phyloP scores from a whole-genome alignment of 1,284 basidiomycete genomes.

The Hymenochaete sp. region DNA sequence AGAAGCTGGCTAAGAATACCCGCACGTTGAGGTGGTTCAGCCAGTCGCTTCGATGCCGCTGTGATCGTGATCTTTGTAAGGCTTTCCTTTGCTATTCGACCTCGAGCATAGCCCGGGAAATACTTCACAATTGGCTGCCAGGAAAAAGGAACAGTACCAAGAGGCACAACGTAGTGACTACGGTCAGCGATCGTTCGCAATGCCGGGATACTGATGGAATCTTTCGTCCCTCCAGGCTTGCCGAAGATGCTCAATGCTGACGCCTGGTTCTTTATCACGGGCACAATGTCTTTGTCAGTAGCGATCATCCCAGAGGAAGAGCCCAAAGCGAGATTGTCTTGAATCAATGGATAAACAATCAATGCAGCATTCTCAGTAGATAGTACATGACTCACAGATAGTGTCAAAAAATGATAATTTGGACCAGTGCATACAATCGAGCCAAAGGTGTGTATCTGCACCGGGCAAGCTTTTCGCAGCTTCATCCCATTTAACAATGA shows the following conservation, averaged over 20 bases:
- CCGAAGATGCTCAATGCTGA: slow-evolving; percentile 49
- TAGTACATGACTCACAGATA: slow-evolving; percentile 39
- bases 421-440: slow-evolving; percentile 68
- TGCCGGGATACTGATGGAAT: slow-evolving; percentile 74
- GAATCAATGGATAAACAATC: not conserved
- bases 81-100: slow-evolving; percentile 29
- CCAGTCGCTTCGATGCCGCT: slow-evolving; percentile 29
- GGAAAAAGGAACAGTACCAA: slow-evolving; percentile 49
- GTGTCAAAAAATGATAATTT: slow-evolving; percentile 87
- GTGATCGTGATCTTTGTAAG: slow-evolving; percentile 72
- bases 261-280: slow-evolving; percentile 42
- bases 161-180: slow-evolving; percentile 78
- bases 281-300: slow-evolving; percentile 65
- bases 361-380: not conserved
- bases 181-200: slow-evolving; percentile 84
- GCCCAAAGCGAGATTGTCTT: slow-evolving; percentile 79
- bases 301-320: slow-evolving; percentile 85
- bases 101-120: slow-evolving; percentile 68
- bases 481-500: slow-evolving; percentile 78
- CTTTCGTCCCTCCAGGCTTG: slow-evolving; percentile 54
- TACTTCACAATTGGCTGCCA: slow-evolving; percentile 54
- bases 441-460: slow-evolving; percentile 52
- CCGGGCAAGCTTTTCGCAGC: slow-evolving; percentile 63
- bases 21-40: slow-evolving; percentile 12
- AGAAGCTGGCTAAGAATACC: slow-evolving; percentile 16